Conservation (phyloP, 2,329 filamentous ascomycete species). For the Gliomastix tumulicola region DNA sequence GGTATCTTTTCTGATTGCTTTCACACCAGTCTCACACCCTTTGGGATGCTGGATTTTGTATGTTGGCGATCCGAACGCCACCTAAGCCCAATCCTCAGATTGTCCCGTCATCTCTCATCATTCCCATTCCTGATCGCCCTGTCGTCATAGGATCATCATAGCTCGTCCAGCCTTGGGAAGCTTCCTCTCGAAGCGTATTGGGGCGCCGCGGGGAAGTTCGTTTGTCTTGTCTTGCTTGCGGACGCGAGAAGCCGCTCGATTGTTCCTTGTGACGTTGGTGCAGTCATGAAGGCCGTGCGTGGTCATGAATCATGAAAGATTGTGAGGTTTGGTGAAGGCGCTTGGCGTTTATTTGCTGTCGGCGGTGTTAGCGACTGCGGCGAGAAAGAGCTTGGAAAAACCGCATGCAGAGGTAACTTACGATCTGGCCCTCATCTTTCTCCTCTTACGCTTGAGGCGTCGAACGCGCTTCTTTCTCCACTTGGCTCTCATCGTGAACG, state of each 20-base stretch:
- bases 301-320: slow-evolving; percentile 33
- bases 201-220: no score
- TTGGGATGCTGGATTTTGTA: no score
- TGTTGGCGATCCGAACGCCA: slow-evolving; percentile 19
- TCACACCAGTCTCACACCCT: no score
- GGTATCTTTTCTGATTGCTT: no score
- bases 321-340: slow-evolving; percentile 49
- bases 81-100: slow-evolving; percentile 21
- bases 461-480: slow-evolving; percentile 99
- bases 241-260: no score
- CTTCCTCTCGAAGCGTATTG: no score
- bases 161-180: no score
- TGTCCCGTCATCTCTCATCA: slow-evolving; percentile 21
- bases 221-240: no score
- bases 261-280: no score
- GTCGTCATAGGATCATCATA: no score
- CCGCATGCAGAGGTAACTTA: slow-evolving; percentile 44
- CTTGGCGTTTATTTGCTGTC: slow-evolving; percentile 62
- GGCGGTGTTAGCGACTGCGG: slow-evolving; percentile 22
- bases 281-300: slow-evolving; percentile 5
- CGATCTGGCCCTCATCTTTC: slow-evolving; percentile 98
- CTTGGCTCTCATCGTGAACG: slow-evolving; percentile 81
- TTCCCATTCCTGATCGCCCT: no score
- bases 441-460: slow-evolving; percentile 99
- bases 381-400: slow-evolving; percentile 5